Evolutionary conservation across 2,329 filamentous ascomycete species (phyloP).

Genomic region (Colletotrichum caudatum): DNA sequence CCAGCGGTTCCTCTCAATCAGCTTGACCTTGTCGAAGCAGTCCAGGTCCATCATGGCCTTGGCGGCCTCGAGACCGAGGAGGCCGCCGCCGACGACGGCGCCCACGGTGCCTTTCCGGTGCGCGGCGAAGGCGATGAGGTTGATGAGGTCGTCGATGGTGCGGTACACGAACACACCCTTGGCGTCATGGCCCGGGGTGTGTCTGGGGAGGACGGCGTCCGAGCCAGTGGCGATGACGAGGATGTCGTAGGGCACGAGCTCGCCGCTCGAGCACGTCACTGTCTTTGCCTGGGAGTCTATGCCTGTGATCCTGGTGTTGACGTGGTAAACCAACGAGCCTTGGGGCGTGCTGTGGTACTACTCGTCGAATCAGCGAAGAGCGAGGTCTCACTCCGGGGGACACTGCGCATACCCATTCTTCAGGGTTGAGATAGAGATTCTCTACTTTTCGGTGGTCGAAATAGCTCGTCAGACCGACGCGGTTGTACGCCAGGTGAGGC

Average conservation of each 20-base stretch:
- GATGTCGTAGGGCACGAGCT: conserved; percentile 79
- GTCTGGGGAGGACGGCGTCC: conserved; percentile 77
- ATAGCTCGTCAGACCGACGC: conserved; percentile 89
- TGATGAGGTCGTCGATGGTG: conserved; percentile 84
- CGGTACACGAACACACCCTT: conserved; percentile 90
- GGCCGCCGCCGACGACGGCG: conserved; percentile 84
- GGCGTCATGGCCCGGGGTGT: conserved; percentile 82
- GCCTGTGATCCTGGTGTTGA: conserved; percentile 77
- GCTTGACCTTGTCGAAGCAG: conserved; percentile 77
- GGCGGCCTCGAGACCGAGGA: conserved; percentile 88
- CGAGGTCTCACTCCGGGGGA: neutral
- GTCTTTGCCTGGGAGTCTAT: conserved; percentile 74
- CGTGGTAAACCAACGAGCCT: conserved; percentile 77
- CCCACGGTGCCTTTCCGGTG: conserved; percentile 76
- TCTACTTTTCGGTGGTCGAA: conserved; percentile 89
- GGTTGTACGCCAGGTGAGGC: conserved; percentile 88
- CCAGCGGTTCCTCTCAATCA: conserved; percentile 87
- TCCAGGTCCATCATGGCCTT: conserved; percentile 92
- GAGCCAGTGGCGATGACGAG: conserved; percentile 89
- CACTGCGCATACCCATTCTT: conserved; percentile 76
- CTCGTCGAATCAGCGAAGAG: conserved; percentile 13
- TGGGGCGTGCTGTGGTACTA: conserved; percentile 76
- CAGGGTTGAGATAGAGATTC: conserved; percentile 87
- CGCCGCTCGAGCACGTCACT: conserved; percentile 77
- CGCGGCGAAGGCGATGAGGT: conserved; percentile 79